A percentile compares a stretch with the other conserved stretches of the same genome.
These are phyloP conservation scores for Paxillus rubicundulus DNA, from an alignment of 768 basidiomycete genomes.

Conservation along the genomic window DNA sequence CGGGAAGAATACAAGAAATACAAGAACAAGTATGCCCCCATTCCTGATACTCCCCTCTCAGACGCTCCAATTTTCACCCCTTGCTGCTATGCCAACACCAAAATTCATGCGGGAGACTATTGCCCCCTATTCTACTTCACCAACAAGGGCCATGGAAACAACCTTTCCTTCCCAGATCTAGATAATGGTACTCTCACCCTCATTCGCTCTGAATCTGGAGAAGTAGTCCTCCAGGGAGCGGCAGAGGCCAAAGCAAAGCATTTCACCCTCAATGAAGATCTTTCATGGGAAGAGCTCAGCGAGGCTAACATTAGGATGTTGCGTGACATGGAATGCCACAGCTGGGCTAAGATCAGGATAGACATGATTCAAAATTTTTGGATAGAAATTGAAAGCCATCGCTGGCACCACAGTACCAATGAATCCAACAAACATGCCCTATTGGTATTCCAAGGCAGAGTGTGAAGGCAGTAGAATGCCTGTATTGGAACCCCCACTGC, in stretches of 20 bases:
- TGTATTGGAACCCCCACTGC: background rate
- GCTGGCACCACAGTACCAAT: background rate
- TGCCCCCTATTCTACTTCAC: too few relatives aligned
- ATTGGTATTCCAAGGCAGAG: background rate
- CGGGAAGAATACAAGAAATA: too few relatives aligned
- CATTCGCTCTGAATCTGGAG: background rate
- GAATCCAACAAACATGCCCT: background rate
- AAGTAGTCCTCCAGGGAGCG: background rate
- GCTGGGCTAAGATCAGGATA: slow-evolving; percentile 3
- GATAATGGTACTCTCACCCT: background rate
- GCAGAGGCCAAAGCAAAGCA: background rate
- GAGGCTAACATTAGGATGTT: slow-evolving; percentile 8
- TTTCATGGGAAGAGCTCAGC: slow-evolving; percentile 1
- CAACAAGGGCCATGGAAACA: too few relatives aligned
- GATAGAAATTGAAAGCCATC: slow-evolving; percentile 3
- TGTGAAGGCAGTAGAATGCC: background rate
- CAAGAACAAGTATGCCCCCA: too few relatives aligned
- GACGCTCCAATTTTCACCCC: too few relatives aligned
- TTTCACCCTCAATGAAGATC: background rate
- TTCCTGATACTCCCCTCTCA: too few relatives aligned
- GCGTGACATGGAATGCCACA: slow-evolving; percentile 2
- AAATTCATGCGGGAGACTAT: too few relatives aligned
- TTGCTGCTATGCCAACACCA: too few relatives aligned
- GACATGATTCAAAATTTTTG: slow-evolving; percentile 12
- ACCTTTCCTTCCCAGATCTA: background rate